Evolutionary conservation across 1,139 yeast species (phyloP).

Genomic region (Candida pseudoviswanathii): DNA sequence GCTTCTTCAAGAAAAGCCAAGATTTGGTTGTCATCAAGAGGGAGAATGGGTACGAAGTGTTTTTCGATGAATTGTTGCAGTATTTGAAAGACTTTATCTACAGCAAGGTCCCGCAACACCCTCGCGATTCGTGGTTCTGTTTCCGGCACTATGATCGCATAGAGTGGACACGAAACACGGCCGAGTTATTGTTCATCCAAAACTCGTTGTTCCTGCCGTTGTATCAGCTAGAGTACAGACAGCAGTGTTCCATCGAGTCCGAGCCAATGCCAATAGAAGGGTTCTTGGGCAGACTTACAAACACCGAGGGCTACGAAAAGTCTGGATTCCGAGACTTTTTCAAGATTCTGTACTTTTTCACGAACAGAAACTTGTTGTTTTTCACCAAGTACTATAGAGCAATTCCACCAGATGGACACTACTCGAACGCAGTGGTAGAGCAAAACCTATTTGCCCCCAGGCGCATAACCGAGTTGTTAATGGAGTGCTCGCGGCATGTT

Average conservation of each 20-base stretch:
- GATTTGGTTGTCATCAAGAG: slow-evolving; percentile 17
- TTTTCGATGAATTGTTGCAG: slow-evolving; percentile 35
- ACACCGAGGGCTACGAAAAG: slow-evolving; percentile 48
- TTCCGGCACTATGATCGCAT: slow-evolving; percentile 70
- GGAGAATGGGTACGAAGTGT: slow-evolving; percentile 37
- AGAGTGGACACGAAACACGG: slow-evolving; percentile 69
- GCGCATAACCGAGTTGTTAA: slow-evolving; percentile 64
- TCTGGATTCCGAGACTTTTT: slow-evolving; percentile 49
- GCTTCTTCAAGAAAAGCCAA: slow-evolving; percentile 14
- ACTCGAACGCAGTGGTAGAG: not conserved
- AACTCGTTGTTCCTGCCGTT: slow-evolving; percentile 26
- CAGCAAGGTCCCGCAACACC: slow-evolving; percentile 9
- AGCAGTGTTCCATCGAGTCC: slow-evolving; percentile 2
- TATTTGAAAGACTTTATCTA: slow-evolving; percentile 30
- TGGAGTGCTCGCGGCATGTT: slow-evolving; percentile 55
- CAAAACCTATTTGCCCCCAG: slow-evolving; percentile 42
- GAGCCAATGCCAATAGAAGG: slow-evolving; percentile 83
- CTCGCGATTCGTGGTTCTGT: slow-evolving; percentile 47
- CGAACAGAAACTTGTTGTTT: slow-evolving; percentile 63
- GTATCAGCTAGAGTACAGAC: slow-evolving; percentile 56
- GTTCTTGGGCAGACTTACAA: slow-evolving; percentile 60
- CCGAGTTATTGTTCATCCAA: slow-evolving; percentile 43
- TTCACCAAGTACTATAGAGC: slow-evolving; percentile 58
- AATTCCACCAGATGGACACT: slow-evolving; percentile 53
- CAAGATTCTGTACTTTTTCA: slow-evolving; percentile 62